Conservation (phyloP, 768 basidiomycete genomes). For the Termitomyces sp. region DNA sequence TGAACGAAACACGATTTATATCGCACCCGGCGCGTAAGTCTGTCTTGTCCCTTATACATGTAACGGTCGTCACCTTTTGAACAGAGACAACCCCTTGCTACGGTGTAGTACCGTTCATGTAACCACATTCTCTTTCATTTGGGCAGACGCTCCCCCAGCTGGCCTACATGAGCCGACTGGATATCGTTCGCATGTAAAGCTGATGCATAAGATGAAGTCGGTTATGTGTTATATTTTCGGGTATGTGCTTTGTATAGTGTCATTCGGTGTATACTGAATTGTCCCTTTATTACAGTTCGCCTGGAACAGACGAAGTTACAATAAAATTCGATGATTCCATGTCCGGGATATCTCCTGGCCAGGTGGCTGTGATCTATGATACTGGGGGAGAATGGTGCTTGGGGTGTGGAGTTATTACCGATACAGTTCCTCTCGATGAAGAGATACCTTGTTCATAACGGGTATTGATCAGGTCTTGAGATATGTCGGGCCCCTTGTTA, state of each 20-base stretch:
- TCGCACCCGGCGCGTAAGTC: conserved; percentile 71
- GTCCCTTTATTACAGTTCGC: conserved; percentile 13
- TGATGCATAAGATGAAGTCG: conserved; percentile 66
- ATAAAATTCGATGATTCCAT: conserved; percentile 59
- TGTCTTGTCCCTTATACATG: not conserved
- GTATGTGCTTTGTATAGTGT: conserved; percentile 29
- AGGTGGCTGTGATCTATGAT: conserved; percentile 73
- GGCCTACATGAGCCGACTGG: conserved; percentile 41
- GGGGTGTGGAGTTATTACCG: conserved; percentile 71
- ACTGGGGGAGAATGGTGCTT: conserved; percentile 73
- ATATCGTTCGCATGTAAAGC: conserved; percentile 49
- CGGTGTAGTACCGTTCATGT: conserved; percentile 38
- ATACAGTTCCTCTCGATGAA: conserved; percentile 2
- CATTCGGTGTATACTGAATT: conserved; percentile 11
- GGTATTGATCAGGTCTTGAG: no score
- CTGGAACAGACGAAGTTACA: conserved; percentile 22
- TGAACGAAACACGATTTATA: conserved; percentile 60
- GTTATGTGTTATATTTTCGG: conserved; percentile 50
- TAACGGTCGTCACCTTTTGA: not conserved
- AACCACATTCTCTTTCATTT: conserved; percentile 73
- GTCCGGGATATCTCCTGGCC: conserved; percentile 73
- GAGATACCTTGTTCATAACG: not conserved
- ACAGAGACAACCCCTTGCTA: conserved; percentile 61
- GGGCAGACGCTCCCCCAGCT: conserved; percentile 54
- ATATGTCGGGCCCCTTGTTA: no score